Evolutionary conservation across 345 rosid genomes (phyloP).

Genomic region (Hirschfeldia incana): DNA sequence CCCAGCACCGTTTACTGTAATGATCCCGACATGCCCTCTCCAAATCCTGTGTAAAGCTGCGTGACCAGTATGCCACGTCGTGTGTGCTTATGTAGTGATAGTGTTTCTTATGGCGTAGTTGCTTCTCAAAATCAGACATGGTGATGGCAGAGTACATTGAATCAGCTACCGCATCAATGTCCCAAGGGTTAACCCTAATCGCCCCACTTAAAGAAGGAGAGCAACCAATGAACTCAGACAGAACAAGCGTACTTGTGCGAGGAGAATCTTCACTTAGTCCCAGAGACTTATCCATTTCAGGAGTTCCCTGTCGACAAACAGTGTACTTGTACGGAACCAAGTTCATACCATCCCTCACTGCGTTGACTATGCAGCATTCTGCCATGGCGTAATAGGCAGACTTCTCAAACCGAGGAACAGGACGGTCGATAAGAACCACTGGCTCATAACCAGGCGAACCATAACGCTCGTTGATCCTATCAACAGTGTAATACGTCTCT

Average conservation of each 20-base stretch:
- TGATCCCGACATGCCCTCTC: conserved; percentile 52
- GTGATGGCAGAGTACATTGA: conserved; percentile 42
- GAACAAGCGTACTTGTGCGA: conserved; percentile 49
- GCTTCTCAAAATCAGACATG: conserved; percentile 49
- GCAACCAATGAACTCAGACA: conserved; percentile 57
- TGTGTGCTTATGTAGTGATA: conserved; percentile 58
- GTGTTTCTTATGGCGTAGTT: conserved; percentile 45
- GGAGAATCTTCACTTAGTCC: conserved; percentile 41
- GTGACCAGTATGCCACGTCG: conserved; percentile 63
- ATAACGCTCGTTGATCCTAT: conserved; percentile 45
- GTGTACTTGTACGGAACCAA: conserved; percentile 54
- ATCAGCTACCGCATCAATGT: conserved; percentile 48
- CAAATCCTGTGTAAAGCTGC: conserved; percentile 48
- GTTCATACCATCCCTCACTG: conserved; percentile 58
- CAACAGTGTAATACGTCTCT: conserved; percentile 43
- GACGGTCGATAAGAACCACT: conserved; percentile 50
- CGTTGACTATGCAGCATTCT: conserved; percentile 54
- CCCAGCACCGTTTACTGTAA: conserved; percentile 48
- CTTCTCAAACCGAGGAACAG: conserved; percentile 48
- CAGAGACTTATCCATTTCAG: conserved; percentile 36
- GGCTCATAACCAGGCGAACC: conserved; percentile 49
- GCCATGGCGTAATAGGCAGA: conserved; percentile 57
- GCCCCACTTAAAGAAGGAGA: conserved; percentile 59
- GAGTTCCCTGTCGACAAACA: conserved; percentile 50
- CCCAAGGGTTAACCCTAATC: conserved; percentile 56